These are phyloP conservation scores for Barnettozyma sp. DNA, from an alignment of 805 yeast genomes.

Conservation along the genomic window DNA sequence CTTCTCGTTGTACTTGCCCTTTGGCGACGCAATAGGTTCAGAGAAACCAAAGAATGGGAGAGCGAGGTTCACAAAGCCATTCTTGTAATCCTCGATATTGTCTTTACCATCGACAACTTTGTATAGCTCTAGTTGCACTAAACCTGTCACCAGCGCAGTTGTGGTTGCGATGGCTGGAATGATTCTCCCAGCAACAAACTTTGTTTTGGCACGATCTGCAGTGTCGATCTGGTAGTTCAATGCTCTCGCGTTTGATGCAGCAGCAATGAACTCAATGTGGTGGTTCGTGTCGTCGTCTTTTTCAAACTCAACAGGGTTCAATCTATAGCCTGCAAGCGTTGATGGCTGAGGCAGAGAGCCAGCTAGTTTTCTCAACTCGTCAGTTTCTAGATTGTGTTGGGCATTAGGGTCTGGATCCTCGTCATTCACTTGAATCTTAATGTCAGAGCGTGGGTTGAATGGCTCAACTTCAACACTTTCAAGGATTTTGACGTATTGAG, in stretches of 20 bases:
- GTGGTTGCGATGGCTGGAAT: conserved; percentile 99
- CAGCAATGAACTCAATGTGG: conserved; percentile 92
- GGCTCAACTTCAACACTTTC: conserved; percentile 44
- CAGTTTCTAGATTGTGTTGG: conserved; percentile 43
- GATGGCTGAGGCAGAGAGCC: conserved; percentile 84
- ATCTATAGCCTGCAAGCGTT: conserved; percentile 78
- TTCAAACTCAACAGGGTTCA: conserved; percentile 90
- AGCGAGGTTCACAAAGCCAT: conserved; percentile 88
- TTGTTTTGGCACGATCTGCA: conserved; percentile 85
- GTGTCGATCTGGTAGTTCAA: conserved; percentile 81
- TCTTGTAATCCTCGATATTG: conserved; percentile 79
- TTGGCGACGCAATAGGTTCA: conserved; percentile 85
- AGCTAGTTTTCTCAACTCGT: conserved; percentile 61
- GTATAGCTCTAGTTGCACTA: conserved; percentile 85
- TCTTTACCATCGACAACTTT: conserved; percentile 76
- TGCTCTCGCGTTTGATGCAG: conserved; percentile 96
- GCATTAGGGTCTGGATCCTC: conserved; percentile 86
- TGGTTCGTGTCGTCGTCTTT: conserved; percentile 96
- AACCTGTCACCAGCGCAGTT: conserved; percentile 94
- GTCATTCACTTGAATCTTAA: conserved; percentile 79
- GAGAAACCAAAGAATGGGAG: conserved; percentile 95
- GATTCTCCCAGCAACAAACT: conserved; percentile 96
- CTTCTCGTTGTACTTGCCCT: conserved; percentile 73
- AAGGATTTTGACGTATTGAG: conserved; percentile 48
- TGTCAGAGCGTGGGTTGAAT: conserved; percentile 67